These are phyloP conservation scores for Pestalotiopsis sp. DNA, from an alignment of 2,329 filamentous ascomycete species.

Conservation along the genomic window DNA sequence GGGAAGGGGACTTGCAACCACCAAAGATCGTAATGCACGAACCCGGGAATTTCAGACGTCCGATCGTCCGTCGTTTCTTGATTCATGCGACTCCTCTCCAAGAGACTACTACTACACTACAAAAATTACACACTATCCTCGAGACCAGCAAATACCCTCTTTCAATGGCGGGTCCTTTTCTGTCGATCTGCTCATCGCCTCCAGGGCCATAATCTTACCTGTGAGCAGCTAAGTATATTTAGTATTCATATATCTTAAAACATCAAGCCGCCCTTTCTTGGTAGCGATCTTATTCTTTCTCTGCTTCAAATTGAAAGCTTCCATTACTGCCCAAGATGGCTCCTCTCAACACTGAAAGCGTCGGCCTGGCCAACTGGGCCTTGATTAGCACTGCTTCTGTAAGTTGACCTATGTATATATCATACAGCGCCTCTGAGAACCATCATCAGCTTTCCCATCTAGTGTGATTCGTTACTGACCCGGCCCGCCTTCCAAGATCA, in stretches of 20 bases:
- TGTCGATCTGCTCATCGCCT: not conserved
- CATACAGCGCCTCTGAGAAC: not conserved
- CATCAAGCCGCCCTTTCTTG: not conserved
- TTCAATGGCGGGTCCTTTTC: not conserved
- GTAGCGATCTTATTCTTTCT: not conserved
- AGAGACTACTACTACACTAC: not conserved
- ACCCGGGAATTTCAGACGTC: not conserved
- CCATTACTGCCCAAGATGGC: not conserved
- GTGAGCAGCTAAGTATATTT: not conserved
- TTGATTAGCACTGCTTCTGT: not conserved
- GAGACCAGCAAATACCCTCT: not conserved
- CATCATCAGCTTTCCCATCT: not conserved
- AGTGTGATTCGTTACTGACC: not conserved
- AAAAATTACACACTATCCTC: not conserved
- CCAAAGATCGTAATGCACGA: not conserved
- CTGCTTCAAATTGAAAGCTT: not conserved
- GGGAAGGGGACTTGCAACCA: not conserved
- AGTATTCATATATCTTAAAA: not conserved
- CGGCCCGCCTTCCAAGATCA: constrained; percentile 9
- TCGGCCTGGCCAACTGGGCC: not conserved
- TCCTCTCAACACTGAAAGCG: not conserved
- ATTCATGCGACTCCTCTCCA: not conserved
- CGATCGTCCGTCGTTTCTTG: not conserved
- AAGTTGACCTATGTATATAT: not conserved
- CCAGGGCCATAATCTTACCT: not conserved